phyloP scores from a whole-genome alignment of 164 flowering plant genomes.

The Akebia trifoliata region DNA sequence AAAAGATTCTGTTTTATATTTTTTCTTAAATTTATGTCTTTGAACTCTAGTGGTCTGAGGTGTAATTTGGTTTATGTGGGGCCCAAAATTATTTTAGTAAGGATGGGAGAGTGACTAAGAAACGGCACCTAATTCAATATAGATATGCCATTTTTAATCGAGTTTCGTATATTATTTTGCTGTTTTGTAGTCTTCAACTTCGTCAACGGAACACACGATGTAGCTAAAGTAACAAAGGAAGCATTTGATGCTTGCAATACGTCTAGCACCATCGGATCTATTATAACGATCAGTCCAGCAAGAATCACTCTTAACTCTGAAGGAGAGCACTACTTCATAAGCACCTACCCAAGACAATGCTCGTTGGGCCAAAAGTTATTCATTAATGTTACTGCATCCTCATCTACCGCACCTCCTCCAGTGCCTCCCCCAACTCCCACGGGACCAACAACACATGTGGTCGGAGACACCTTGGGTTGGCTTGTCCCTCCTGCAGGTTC shows the following conservation, averaged over 20 bases:
- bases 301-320: conserved; percentile 27
- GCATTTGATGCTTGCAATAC: conserved; percentile 17
- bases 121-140: too few species aligned
- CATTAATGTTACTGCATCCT: conserved; percentile 10
- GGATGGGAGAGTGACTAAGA: too few species aligned
- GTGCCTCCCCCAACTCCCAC: background rate
- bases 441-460: conserved; percentile 2
- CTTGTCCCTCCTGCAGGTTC: conserved; percentile 8
- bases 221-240: conserved; percentile 14
- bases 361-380: conserved; percentile 31
- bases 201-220: conserved; percentile 8
- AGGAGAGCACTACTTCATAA: conserved; percentile 41
- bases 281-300: conserved; percentile 26
- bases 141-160: too few species aligned
- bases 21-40: too few species aligned
- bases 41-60: too few species aligned
- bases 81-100: too few species aligned
- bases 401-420: background rate
- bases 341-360: conserved; percentile 39
- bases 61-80: too few species aligned
- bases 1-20: too few species aligned
- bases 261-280: conserved; percentile 9
- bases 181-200: conserved; percentile 20
- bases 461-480: conserved; percentile 22
- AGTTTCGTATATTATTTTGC: too few species aligned